Conservation (phyloP, 257 asterid species). For the Fraxinus quadrangulata region DNA sequence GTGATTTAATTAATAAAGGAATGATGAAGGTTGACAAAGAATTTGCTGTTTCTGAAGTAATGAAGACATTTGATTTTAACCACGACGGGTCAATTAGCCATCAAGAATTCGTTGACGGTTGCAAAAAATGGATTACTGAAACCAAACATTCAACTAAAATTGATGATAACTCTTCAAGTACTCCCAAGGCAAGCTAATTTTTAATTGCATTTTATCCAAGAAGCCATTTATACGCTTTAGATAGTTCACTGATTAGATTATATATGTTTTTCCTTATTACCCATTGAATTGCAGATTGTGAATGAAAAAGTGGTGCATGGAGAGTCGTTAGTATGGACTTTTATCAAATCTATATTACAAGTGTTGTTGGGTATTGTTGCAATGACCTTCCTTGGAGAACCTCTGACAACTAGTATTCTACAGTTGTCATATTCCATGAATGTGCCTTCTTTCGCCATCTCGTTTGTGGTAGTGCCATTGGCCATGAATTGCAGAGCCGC, state of each 20-base stretch:
- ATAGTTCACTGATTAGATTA: background rate
- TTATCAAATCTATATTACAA: background rate
- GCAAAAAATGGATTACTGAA: slow-evolving; percentile 45
- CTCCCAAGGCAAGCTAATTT: slow-evolving; percentile 38
- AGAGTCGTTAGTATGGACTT: background rate
- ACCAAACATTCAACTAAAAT: slow-evolving; percentile 13
- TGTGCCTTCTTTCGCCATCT: slow-evolving; percentile 15
- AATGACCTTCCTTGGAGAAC: background rate
- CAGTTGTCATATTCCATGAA: slow-evolving; percentile 15
- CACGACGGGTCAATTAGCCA: slow-evolving; percentile 27
- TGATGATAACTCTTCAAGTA: slow-evolving; percentile 24
- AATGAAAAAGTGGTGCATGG: slow-evolving; percentile 28
- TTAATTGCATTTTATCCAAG: background rate
- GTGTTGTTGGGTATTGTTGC: background rate
- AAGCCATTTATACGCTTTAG: background rate
- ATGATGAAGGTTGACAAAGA: slow-evolving; percentile 30
- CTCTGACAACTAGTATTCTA: slow-evolving; percentile 1
- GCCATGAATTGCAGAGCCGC: slow-evolving; percentile 25
- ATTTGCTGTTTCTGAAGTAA: slow-evolving; percentile 39
- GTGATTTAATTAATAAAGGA: slow-evolving; percentile 35
- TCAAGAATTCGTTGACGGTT: slow-evolving; percentile 46
- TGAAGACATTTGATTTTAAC: slow-evolving; percentile 38
- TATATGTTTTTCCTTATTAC: background rate
- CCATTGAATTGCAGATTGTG: slow-evolving; percentile 37
- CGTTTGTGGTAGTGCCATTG: slow-evolving; percentile 25